Base-by-base conservation (phyloP, 345 rosid genomes). In the Isatis tinctoria region DNA sequence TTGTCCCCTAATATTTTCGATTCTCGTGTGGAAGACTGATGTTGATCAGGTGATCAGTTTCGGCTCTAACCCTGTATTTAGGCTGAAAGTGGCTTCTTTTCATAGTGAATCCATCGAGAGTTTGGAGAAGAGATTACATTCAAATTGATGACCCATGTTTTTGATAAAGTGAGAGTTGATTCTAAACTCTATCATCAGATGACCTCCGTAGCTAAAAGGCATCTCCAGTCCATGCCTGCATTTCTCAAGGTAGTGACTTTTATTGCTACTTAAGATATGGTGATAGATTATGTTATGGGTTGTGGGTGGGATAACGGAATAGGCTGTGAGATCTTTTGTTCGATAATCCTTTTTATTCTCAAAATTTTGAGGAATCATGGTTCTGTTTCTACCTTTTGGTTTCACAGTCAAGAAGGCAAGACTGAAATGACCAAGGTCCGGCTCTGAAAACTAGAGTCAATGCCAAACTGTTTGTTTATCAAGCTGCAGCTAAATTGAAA, bases 181-280 rank as follows among this genome's bases (percentile, higher is more conserved):
- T 63, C 81, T 14, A 87, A 88, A 70, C 90, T 90, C 74, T 73
- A 88, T 82, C 89, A 87, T 81, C 94, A 85, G 60, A 85, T 94
- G 64, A 81, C 96, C 22, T 53, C 84, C 60, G 75, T 87, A 32
- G 87, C 93, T 0, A 90, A 84, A 85, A 85, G 81, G 90, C 97
- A 94, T 82, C 88, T 94, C 49, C 98, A 87, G 57, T 91, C 91
- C 47, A 80, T 90, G 80, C 82, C 90, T 80, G 88, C 89, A 45
- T 94, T 94, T 81, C 85, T 94, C 6, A 94, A 94, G 97, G 98
- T 94, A 86, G 73, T 44, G 13, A 92, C 84, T 76, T 74, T 88
- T 73, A 87, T 36, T 43, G 24, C 1, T 63, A 26, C 33, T 20
- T 24, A 6, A 3, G 20, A 26, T 24, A 60, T 60, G 65, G 9